A percentile compares a stretch with the other conserved stretches of the same genome.
These are phyloP conservation scores for Apiospora malaysiana DNA, from an alignment of 2,329 filamentous ascomycete species.

Conservation along the genomic window DNA sequence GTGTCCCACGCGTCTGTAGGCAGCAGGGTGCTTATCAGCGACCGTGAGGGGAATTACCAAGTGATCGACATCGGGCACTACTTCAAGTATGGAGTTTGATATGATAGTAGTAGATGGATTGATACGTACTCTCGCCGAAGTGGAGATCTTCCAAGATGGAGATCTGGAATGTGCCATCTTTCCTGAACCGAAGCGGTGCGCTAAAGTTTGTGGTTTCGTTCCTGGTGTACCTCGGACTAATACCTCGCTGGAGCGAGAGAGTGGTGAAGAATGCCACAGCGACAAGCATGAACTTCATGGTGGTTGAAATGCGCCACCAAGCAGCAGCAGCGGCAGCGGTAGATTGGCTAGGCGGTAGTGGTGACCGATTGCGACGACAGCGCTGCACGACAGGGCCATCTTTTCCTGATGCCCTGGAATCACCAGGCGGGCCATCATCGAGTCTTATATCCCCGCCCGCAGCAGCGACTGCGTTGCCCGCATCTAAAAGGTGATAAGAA, in stretches of 20 bases:
- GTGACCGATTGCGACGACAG: neutral
- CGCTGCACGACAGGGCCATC: neutral
- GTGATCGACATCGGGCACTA: too few relatives aligned
- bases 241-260: slow-evolving; percentile 1
- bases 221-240: too few relatives aligned
- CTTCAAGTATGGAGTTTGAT: neutral
- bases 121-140: slow-evolving; percentile 67
- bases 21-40: neutral
- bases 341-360: neutral
- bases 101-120: too few relatives aligned
- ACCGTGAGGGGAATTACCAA: neutral
- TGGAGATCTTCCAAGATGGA: slow-evolving; percentile 74
- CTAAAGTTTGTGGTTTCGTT: neutral
- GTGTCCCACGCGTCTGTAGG: slow-evolving; percentile 48
- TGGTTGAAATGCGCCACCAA: neutral
- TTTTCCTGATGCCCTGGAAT: neutral
- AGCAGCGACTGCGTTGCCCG: neutral
- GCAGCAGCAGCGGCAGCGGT: neutral
- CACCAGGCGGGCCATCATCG: neutral
- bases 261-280: neutral
- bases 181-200: slow-evolving; percentile 42
- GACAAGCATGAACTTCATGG: slow-evolving; percentile 3
- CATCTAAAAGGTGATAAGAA: neutral
- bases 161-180: slow-evolving; percentile 56
- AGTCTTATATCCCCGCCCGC: neutral